Evolutionary conservation across 1,284 basidiomycete species (phyloP).

Genomic region (Hemileia vastatrix): DNA sequence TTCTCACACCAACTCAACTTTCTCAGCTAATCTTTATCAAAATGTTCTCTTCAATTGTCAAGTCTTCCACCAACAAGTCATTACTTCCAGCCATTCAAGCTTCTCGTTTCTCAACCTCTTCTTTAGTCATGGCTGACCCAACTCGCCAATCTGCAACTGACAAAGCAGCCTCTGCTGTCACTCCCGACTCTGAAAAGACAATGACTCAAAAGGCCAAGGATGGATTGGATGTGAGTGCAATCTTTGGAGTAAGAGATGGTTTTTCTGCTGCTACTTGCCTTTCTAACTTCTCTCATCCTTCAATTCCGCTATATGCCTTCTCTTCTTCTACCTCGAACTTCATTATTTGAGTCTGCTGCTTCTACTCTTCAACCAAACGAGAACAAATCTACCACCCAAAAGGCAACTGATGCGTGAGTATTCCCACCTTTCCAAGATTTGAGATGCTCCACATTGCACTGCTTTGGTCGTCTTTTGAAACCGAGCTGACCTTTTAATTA

Average conservation of each 20-base stretch:
- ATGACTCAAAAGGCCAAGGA: background rate
- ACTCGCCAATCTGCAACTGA: background rate
- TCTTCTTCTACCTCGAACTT: no score
- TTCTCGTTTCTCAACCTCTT: background rate
- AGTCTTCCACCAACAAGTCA: background rate
- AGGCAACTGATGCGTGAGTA: no score
- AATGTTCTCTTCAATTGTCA: background rate
- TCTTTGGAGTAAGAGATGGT: background rate
- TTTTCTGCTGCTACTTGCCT: background rate
- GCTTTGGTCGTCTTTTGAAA: no score
- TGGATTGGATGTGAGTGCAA: background rate
- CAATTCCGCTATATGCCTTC: no score
- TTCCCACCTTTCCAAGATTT: no score
- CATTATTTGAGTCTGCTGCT: no score
- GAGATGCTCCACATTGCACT: no score
- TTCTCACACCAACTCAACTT: background rate
- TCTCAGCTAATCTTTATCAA: background rate
- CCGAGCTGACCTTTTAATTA: no score
- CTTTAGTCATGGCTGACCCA: background rate
- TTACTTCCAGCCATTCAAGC: no score
- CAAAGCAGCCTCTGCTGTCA: background rate
- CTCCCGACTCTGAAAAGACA: background rate
- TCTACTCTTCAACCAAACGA: no score
- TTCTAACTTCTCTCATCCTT: background rate
- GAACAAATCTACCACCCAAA: no score